Evolutionary conservation across 768 basidiomycete species (phyloP).

Genomic region (Clavulina sp.): DNA sequence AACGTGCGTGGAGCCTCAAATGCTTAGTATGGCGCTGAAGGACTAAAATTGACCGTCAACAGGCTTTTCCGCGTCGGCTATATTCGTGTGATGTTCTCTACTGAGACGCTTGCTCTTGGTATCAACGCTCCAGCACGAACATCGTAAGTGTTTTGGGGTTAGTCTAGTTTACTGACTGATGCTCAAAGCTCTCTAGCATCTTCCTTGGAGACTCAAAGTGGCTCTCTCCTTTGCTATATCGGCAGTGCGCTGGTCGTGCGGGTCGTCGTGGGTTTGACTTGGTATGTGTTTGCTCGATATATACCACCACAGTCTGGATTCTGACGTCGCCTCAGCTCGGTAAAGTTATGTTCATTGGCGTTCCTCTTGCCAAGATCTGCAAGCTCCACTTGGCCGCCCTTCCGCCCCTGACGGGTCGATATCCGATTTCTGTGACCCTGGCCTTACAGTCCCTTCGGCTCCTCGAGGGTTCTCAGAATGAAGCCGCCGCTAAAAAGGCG

Average conservation of each 20-base stretch:
- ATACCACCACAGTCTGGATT: background rate
- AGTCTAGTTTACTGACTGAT: constrained; percentile 37
- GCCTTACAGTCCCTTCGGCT: constrained; percentile 47
- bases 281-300: background rate
- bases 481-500: constrained; percentile 30
- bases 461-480: constrained; percentile 39
- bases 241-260: constrained; percentile 58
- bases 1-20: constrained; percentile 24
- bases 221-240: constrained; percentile 29
- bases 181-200: constrained; percentile 21
- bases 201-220: constrained; percentile 11
- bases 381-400: constrained; percentile 45
- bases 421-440: constrained; percentile 51
- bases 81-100: constrained; percentile 48
- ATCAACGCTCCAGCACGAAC: constrained; percentile 61
- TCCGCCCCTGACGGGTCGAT: constrained; percentile 42
- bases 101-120: constrained; percentile 52
- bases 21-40: no score
- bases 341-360: constrained; percentile 55
- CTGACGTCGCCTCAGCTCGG: constrained; percentile 23
- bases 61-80: constrained; percentile 47
- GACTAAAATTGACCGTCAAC: background rate
- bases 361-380: constrained; percentile 44
- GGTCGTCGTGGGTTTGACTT: constrained; percentile 56
- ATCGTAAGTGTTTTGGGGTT: constrained; percentile 42